Evolutionary conservation across 2,329 filamentous ascomycete genomes (phyloP).

Genomic region (Pseudogymnoascus sp.): DNA sequence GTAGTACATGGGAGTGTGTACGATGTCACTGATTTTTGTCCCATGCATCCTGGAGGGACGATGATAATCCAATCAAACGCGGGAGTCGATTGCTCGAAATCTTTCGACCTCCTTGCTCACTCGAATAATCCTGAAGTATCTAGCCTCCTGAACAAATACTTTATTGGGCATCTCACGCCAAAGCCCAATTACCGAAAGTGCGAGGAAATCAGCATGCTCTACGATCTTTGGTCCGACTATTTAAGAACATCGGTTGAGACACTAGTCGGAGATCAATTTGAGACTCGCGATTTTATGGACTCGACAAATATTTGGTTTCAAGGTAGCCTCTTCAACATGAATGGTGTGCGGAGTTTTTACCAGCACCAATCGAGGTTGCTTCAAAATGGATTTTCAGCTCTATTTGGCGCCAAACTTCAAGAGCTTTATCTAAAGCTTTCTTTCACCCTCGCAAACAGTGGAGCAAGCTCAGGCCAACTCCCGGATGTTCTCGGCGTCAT

Average conservation of each 20-base stretch:
- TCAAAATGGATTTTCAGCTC: constrained; percentile 42
- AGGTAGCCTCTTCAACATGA: constrained; percentile 40
- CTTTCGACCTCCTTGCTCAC: constrained; percentile 48
- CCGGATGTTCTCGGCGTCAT: constrained; percentile 40
- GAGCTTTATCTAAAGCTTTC: constrained; percentile 47
- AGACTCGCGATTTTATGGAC: constrained; percentile 45
- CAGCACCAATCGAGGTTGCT: constrained; percentile 45
- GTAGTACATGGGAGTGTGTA: constrained; percentile 47
- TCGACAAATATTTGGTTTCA: constrained; percentile 40
- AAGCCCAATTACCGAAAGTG: constrained; percentile 42
- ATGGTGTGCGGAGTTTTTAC: constrained; percentile 45
- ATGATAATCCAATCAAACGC: constrained; percentile 49
- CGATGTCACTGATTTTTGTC: constrained; percentile 45
- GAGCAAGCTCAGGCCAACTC: constrained; percentile 30
- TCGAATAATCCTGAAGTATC: constrained; percentile 48
- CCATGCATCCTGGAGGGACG: constrained; percentile 47
- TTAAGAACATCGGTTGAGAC: constrained; percentile 43
- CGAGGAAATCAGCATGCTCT: constrained; percentile 38
- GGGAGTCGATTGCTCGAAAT: constrained; percentile 45
- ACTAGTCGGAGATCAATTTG: constrained; percentile 45
- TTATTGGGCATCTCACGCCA: constrained; percentile 43
- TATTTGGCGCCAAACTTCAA: constrained; percentile 46
- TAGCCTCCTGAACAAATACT: constrained; percentile 47
- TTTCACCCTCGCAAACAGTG: constrained; percentile 40
- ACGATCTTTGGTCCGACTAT: constrained; percentile 45